Base-by-base conservation (phyloP, 257 asterid genomes). In the Solanum ossicruentum region DNA sequence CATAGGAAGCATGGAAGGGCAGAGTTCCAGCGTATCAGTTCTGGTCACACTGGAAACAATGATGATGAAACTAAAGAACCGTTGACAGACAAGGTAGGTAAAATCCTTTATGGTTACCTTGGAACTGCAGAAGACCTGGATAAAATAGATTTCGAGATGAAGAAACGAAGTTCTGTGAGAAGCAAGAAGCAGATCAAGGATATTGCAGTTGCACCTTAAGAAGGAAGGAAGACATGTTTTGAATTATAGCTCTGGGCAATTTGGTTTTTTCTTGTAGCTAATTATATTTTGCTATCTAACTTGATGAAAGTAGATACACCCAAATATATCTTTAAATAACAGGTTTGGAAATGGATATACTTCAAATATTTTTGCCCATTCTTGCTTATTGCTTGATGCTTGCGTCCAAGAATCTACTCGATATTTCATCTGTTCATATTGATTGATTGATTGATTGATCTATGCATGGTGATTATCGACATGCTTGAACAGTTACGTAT, bases 71-170 rank as follows among this genome's bases (percentile, higher is more conserved):
- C 88, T n/a, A 83, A 71, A 41, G 83, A 45, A 15, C 36, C 20
- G 32, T 75, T 87, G 52, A 77, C 49, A 8, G 85, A 88, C 45
- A 70, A 81, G 15, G 82, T 85, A 69, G 92, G 92, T 20, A 63
- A 84, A n/a, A 49, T 88, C 80, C 79, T 94, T 67, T 93, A 89
- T 60, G 96, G 94, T 39, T 88, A 94, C 86, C 84, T 91, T 80
- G 98, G 95, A 80, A 87, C 89, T 72, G 93, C 90, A 2, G 94
- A 90, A 89, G 98, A 94, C 90, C 89, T 94, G 8, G 94, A 93
- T 71, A 90, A 91, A 85, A 93, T 94, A n/a, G 94, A 94, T 86
- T 88, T 88, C 58, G 92, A 89, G 84, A 90, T 89, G 69, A 92
- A 90, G 88, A 93, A 85, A 90, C 89, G 95, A 56, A 89, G 92